Conservation (phyloP, 1,284 basidiomycete genomes). For the Sporisorium exsertum region DNA sequence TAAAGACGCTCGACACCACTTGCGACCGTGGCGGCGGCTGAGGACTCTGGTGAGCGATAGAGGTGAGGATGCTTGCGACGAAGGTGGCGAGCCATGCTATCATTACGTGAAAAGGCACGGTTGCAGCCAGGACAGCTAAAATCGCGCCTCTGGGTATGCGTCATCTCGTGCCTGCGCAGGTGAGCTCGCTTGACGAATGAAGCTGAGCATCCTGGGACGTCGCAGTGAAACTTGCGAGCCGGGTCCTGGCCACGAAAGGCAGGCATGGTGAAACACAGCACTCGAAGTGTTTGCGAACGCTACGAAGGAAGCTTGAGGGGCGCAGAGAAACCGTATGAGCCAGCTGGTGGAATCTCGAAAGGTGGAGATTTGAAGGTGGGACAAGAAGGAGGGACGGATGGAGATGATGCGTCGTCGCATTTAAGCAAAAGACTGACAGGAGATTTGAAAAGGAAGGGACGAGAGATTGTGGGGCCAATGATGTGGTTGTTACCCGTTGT, state of each 20-base stretch:
- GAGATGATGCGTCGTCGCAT: neutral
- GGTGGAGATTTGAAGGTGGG: constrained; percentile 13
- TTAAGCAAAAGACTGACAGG: constrained; percentile 9
- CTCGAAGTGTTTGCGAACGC: neutral
- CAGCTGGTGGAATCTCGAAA: neutral
- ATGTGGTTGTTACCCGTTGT: neutral
- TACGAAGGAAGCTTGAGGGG: neutral
- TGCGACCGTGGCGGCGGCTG: neutral
- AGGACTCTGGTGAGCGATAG: constrained; percentile 17
- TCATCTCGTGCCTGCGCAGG: constrained; percentile 49
- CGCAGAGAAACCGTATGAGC: neutral
- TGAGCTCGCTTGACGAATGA: constrained; percentile 50
- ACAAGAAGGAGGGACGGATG: constrained; percentile 14
- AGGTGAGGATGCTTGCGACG: constrained; percentile 48
- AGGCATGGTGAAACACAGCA: constrained; percentile 22
- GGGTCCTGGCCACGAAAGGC: constrained; percentile 35
- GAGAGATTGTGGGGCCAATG: neutral
- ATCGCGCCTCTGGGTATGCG: constrained; percentile 42
- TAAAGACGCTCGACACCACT: constrained; percentile 18
- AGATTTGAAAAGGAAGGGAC: neutral
- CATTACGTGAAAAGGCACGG: constrained; percentile 44
- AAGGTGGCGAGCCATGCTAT: constrained; percentile 46
- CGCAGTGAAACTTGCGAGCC: constrained; percentile 42
- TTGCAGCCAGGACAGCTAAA: constrained; percentile 41
- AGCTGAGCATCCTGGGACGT: constrained; percentile 39